These are phyloP conservation scores for Fomitopsis palustris DNA, from an alignment of 1,284 basidiomycete genomes.

Conservation along the genomic window DNA sequence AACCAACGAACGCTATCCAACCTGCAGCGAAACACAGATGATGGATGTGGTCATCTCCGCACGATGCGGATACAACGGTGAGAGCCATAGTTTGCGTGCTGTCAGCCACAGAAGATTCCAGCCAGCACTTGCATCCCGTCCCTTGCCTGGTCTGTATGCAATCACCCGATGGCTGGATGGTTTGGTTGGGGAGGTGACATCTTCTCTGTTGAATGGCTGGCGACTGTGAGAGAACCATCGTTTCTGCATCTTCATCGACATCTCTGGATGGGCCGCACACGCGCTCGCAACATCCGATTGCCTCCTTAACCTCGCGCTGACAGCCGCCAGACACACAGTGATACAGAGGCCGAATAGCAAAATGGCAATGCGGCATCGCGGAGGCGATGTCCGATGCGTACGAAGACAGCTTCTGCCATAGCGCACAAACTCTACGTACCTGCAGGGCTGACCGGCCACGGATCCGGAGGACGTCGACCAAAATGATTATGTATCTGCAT, in stretches of 20 bases:
- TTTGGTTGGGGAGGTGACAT: background rate
- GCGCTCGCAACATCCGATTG: background rate
- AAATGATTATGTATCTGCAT: background rate
- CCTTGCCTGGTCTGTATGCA: background rate
- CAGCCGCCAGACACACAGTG: background rate
- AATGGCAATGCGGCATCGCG: background rate
- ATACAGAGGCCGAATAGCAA: background rate
- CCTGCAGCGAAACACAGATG: background rate
- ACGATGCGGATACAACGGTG: background rate
- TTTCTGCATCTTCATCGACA: background rate
- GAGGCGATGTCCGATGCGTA: background rate
- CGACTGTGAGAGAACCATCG: too few relatives aligned
- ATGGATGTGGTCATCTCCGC: background rate
- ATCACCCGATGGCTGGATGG: background rate
- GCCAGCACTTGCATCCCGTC: background rate
- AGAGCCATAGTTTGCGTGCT: background rate
- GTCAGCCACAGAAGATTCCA: background rate
- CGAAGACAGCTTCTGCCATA: background rate
- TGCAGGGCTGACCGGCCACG: background rate
- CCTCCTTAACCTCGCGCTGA: background rate
- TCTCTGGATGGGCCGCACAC: background rate
- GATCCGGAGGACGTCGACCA: background rate
- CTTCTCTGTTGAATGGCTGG: background rate
- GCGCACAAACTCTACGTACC: background rate
- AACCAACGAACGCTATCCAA: background rate